Base-by-base conservation (phyloP, 1,284 basidiomycete species). In the Ceratobasidium sp. region DNA sequence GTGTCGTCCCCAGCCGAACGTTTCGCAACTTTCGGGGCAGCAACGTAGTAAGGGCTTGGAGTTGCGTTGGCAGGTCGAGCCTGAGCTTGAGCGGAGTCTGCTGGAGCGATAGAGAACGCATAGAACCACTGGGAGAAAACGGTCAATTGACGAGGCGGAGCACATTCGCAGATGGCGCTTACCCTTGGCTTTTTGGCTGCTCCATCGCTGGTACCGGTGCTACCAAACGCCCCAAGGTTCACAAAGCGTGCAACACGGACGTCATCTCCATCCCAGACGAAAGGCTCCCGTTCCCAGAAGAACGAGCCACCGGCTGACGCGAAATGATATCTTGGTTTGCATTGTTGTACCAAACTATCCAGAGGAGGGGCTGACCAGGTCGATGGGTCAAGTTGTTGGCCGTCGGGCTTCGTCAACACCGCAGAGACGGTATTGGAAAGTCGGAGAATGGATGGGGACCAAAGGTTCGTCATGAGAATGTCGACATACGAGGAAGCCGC, bases 271-370 rank as follows among this genome's bases (percentile, higher is more conserved):
- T 89, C 87, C 96, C 96, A 98, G 5, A 88, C 82, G 80, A 90
- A 96, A 1, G 96, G 96, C 78, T 97, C 95, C 69, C 96, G 85
- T 81, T 98, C 96, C 95, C 96, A 98, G 82, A 96, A 98, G 76
- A 86, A 86, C 0, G 90, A 86, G 17, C 86, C 89, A 69, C 84
- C 88, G 59, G 88, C 87, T 77, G 87, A 90, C 19, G 90, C 86
- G 80, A 96, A 93, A 80, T 95, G 91, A 82, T 96, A 96, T 60
- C 91, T 87, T 0, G 94, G 93, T 78, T 90, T 91, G 9, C 59
- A 86, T 87, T 76, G 86, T 86, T 86, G 84, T 17, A 94, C 85
- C 0, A 93, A 81, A 50, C 93, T 92, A 67, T 91, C 88, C 1
- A 96, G 82, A 11, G 92, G 89, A 1, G 87, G 85, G 0, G 88